Evolutionary conservation across 352 stramenopile genomes (phyloP).

Genomic region (Peronosclerospora sorghi): DNA sequence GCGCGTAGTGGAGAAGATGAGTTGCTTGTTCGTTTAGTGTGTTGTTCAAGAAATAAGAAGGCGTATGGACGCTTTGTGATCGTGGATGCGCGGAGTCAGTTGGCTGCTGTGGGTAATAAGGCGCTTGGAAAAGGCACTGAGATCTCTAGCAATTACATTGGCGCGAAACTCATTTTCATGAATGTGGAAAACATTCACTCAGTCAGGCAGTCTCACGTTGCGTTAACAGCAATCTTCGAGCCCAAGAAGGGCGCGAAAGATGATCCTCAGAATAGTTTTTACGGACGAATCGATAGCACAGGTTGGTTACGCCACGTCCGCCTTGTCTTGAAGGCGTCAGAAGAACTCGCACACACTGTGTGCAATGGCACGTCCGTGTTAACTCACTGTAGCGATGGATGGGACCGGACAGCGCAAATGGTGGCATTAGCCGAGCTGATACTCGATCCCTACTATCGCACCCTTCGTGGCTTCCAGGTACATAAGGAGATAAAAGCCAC

Average conservation of each 20-base stretch:
- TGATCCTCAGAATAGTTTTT: slow-evolving; percentile 81
- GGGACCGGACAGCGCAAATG: slow-evolving; percentile 98
- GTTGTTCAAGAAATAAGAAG: slow-evolving; percentile 39
- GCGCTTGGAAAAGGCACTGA: slow-evolving; percentile 93
- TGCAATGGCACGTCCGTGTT: slow-evolving; percentile 92
- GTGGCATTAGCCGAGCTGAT: slow-evolving; percentile 91
- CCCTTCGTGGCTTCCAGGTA: slow-evolving; percentile 91
- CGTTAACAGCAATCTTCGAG: slow-evolving; percentile 72
- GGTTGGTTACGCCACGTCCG: slow-evolving; percentile 94
- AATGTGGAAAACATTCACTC: slow-evolving; percentile 99
- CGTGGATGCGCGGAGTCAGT: slow-evolving; percentile 75
- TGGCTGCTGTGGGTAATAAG: slow-evolving; percentile 79
- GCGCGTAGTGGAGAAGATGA: slow-evolving; percentile 69
- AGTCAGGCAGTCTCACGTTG: slow-evolving; percentile 89
- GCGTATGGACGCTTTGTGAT: slow-evolving; percentile 59
- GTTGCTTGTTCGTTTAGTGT: slow-evolving; percentile 53
- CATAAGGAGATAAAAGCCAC: not conserved
- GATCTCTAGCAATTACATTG: slow-evolving; percentile 91
- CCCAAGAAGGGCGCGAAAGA: slow-evolving; percentile 65
- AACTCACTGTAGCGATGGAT: slow-evolving; percentile 98
- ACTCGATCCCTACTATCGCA: slow-evolving; percentile 96
- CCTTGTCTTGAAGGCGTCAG: slow-evolving; percentile 87
- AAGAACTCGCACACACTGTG: slow-evolving; percentile 88
- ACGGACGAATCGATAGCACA: slow-evolving; percentile 85
- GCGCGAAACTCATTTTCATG: slow-evolving; percentile 92